phyloP scores from a whole-genome alignment of 192 early-diverging fungal genomes.

The Oehlia diaphana region DNA sequence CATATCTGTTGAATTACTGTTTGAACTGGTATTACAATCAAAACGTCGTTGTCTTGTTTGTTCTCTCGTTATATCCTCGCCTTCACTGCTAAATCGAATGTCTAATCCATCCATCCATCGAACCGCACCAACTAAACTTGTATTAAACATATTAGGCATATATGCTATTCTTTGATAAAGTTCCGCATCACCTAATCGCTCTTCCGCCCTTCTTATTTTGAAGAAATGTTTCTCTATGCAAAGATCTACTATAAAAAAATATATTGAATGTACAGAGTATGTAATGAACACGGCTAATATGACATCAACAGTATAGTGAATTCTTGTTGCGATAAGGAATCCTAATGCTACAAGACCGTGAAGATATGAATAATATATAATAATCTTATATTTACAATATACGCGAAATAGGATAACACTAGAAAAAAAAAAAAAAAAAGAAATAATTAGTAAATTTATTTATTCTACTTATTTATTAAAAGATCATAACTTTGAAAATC shows the following conservation, averaged over 20 bases:
- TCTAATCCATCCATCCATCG: slow-evolving; percentile 48
- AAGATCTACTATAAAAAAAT: slow-evolving; percentile 50
- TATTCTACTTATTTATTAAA: not conserved
- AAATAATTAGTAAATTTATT: too few species aligned
- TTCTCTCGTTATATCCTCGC: not conserved
- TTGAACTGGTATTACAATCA: not conserved
- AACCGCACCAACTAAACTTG: slow-evolving; percentile 36
- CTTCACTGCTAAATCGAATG: slow-evolving; percentile 29
- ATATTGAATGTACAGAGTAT: slow-evolving; percentile 52
- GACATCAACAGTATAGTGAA: slow-evolving; percentile 46
- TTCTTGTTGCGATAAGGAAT: slow-evolving; percentile 40
- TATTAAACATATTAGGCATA: slow-evolving; percentile 45
- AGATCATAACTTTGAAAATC: not conserved
- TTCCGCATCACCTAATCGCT: slow-evolving; percentile 37
- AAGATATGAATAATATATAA: slow-evolving; percentile 38
- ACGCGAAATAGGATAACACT: slow-evolving; percentile 43
- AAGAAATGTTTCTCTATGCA: slow-evolving; percentile 47
- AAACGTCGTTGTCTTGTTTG: not conserved
- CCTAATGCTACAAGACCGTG: slow-evolving; percentile 38
- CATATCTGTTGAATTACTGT: not conserved
- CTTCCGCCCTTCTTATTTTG: slow-evolving; percentile 15
- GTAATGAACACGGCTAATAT: slow-evolving; percentile 53
- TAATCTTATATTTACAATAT: slow-evolving; percentile 36
- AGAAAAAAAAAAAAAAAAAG: slow-evolving; percentile 1
- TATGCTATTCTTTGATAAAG: slow-evolving; percentile 40